Conservation (phyloP, 495 filamentous ascomycete genomes). For the Xylaria bambusicola region DNA sequence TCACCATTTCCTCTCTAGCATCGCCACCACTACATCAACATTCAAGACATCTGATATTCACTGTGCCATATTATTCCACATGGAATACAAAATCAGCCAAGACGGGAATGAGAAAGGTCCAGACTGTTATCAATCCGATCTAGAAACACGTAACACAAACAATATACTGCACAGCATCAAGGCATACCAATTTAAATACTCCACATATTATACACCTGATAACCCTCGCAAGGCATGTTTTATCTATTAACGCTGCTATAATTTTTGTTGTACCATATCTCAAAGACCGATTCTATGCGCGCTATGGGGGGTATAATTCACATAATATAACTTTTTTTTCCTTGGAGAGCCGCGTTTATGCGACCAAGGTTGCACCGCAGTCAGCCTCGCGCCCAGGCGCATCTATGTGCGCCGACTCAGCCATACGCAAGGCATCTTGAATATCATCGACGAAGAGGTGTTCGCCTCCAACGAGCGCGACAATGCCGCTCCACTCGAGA, state of each 20-base stretch:
- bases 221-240: background rate
- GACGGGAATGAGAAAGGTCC: too few species aligned
- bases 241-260: background rate
- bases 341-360: background rate
- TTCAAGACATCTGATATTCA: too few species aligned
- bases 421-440: slow-evolving; percentile 77
- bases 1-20: too few species aligned
- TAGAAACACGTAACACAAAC: too few species aligned
- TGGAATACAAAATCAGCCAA: too few species aligned
- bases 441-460: slow-evolving; percentile 80
- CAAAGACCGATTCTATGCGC: background rate
- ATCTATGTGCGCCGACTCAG: slow-evolving; percentile 62
- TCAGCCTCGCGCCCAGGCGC: background rate
- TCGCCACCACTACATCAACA: too few species aligned
- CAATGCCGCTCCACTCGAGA: slow-evolving; percentile 79
- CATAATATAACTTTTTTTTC: too few species aligned
- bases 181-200: background rate
- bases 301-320: background rate
- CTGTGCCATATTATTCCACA: too few species aligned
- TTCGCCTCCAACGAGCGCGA: slow-evolving; percentile 73
- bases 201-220: background rate
- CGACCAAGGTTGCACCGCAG: background rate
- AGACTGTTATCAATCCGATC: too few species aligned
- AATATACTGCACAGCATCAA: too few species aligned
- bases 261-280: background rate